Evolutionary conservation across 1,284 basidiomycete genomes (phyloP).

Genomic region (Retiboletus flavoniger): DNA sequence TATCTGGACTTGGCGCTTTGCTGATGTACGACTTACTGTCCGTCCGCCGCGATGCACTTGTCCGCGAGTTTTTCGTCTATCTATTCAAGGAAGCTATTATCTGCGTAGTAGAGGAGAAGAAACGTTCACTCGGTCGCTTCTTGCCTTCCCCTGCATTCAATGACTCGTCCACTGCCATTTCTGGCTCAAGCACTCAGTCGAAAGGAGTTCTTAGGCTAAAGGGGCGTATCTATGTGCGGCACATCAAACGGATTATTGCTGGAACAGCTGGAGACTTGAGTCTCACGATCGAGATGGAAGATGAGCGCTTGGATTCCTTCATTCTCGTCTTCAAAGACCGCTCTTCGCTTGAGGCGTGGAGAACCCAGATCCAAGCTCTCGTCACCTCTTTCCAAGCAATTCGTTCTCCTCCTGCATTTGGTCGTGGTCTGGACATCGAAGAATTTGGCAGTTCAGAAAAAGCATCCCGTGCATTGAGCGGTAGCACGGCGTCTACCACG

Average conservation of each 20-base stretch:
- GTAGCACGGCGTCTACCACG: constrained; percentile 64
- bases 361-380: constrained; percentile 71
- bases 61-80: constrained; percentile 92
- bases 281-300: constrained; percentile 93
- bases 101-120: constrained; percentile 93
- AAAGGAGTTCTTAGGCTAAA: constrained; percentile 87
- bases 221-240: constrained; percentile 91
- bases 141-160: constrained; percentile 56
- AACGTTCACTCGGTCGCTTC: constrained; percentile 71
- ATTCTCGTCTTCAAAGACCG: constrained; percentile 92
- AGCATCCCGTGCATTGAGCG: constrained; percentile 74
- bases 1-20: constrained; percentile 82
- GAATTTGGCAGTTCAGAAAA: constrained; percentile 76
- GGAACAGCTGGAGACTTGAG: constrained; percentile 79
- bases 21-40: constrained; percentile 90
- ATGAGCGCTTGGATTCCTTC: constrained; percentile 89
- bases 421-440: constrained; percentile 56
- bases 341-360: constrained; percentile 88
- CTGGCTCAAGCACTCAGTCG: constrained; percentile 43
- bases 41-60: constrained; percentile 82
- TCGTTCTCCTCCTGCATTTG: constrained; percentile 37
- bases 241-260: constrained; percentile 85
- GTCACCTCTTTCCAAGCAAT: constrained; percentile 60
- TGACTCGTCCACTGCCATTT: constrained; percentile 46
- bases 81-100: constrained; percentile 96